phyloP scores from a whole-genome alignment of 352 stramenopile genomes.

The Thraustochytrium striatum region DNA sequence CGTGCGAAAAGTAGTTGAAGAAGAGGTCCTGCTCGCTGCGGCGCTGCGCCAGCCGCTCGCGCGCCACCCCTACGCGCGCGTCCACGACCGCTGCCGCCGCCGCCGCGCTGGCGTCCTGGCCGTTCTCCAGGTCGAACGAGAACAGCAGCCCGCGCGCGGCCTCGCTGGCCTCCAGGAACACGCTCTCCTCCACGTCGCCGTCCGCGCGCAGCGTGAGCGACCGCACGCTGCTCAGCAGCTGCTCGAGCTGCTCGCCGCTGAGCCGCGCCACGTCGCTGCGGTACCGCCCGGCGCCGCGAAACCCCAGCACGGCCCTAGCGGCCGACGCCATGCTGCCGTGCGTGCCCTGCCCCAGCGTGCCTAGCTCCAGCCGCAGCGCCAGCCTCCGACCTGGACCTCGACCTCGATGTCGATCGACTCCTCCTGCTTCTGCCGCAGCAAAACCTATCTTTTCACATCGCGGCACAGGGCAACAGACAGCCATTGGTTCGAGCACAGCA shows the following conservation, averaged over 20 bases:
- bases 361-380: too few relatives aligned
- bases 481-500: too few relatives aligned
- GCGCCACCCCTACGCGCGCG: not conserved
- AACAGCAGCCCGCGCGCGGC: constrained; percentile 5
- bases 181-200: not conserved
- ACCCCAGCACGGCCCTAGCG: not conserved
- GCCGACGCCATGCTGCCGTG: not conserved
- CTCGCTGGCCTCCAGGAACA: not conserved
- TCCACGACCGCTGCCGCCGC: constrained; percentile 14
- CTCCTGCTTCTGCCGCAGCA: too few relatives aligned
- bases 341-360: too few relatives aligned
- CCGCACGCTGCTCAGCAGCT: not conserved
- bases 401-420: too few relatives aligned
- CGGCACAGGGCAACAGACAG: too few relatives aligned
- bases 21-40: constrained; percentile 23
- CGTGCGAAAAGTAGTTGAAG: constrained; percentile 48
- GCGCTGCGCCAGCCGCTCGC: not conserved
- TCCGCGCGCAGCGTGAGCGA: not conserved
- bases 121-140: constrained; percentile 38
- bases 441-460: too few relatives aligned
- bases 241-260: not conserved
- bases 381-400: too few relatives aligned
- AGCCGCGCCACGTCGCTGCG: not conserved
- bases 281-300: not conserved
- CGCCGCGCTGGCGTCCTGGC: constrained; percentile 12